Evolutionary conservation across 179 eudicot genomes (phyloP).

Genomic region (Silene coronaria): DNA sequence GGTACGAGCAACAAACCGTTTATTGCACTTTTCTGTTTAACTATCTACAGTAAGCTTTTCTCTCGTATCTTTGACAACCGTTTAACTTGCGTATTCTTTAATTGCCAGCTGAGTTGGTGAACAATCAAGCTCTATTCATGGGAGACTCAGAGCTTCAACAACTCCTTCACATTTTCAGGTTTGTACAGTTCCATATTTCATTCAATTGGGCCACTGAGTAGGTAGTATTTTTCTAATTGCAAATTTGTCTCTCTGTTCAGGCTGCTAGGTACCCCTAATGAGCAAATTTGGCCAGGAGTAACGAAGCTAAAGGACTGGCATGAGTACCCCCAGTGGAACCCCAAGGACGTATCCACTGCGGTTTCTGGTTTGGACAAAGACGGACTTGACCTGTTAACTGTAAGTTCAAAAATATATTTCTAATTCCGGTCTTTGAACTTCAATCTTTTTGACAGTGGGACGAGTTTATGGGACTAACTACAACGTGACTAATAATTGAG

Average conservation of each 20-base stretch:
- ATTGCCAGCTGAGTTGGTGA: conserved; percentile 74
- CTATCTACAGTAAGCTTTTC: not conserved
- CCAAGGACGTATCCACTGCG: conserved; percentile 53
- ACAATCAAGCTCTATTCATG: conserved; percentile 76
- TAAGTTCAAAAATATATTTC: conserved; percentile 23
- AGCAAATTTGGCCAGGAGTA: conserved; percentile 90
- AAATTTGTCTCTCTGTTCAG: conserved; percentile 24
- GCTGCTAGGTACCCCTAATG: conserved; percentile 88
- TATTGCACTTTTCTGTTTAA: not conserved
- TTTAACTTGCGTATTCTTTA: not conserved
- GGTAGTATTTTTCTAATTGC: not conserved
- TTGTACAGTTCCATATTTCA: not conserved
- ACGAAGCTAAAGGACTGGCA: conserved; percentile 87
- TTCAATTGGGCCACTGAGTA: not conserved
- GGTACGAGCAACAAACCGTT: conserved; percentile 34
- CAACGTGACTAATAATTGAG: too few species aligned
- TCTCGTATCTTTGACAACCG: too few species aligned
- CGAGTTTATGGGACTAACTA: too few species aligned
- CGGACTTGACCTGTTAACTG: conserved; percentile 68
- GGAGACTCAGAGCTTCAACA: conserved; percentile 94
- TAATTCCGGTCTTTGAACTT: not conserved
- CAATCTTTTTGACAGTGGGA: not conserved
- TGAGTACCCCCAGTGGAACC: conserved; percentile 89
- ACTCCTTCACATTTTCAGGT: conserved; percentile 89
- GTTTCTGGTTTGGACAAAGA: conserved; percentile 69